Percentiles rank a stretch among this genome's conserved stretches.
These are phyloP conservation scores for Tuber microsphaerosporum DNA, from an alignment of 495 filamentous ascomycete species.

Conservation along the genomic window DNA sequence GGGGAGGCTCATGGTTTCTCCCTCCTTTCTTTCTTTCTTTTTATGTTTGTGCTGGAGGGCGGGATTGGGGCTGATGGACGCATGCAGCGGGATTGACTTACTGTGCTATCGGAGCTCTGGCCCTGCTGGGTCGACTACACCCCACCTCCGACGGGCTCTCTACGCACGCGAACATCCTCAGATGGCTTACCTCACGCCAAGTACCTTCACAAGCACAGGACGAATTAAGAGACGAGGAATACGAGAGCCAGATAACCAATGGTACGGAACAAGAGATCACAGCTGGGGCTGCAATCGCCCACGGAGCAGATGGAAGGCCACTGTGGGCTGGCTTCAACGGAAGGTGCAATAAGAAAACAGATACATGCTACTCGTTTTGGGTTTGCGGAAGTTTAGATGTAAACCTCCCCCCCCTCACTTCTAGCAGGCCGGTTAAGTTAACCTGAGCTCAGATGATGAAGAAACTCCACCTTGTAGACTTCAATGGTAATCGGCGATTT, in stretches of 20 bases:
- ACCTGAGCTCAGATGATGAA: constrained; percentile 56
- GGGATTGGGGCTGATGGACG: constrained; percentile 27
- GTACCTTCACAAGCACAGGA: constrained; percentile 51
- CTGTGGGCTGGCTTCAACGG: constrained; percentile 67
- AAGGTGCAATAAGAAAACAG: constrained; percentile 75
- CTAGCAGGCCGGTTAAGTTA: constrained; percentile 9
- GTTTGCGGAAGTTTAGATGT: constrained; percentile 63
- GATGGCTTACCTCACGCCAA: constrained; percentile 68
- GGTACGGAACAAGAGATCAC: constrained; percentile 25
- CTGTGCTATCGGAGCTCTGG: constrained; percentile 69
- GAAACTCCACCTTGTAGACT: constrained; percentile 54
- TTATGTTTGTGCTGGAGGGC: background rate
- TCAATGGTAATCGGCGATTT: constrained; percentile 60
- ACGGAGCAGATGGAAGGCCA: constrained; percentile 21
- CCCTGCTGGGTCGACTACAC: constrained; percentile 55
- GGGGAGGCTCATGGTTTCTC: constrained; percentile 85
- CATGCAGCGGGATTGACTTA: constrained; percentile 74
- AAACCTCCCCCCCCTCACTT: constrained; percentile 29
- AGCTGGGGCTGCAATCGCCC: constrained; percentile 12
- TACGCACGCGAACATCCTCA: constrained; percentile 45
- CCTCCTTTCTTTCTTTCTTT: constrained; percentile 20
- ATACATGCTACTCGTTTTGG: constrained; percentile 97
- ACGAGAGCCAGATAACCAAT: constrained; percentile 23
- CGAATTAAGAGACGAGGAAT: constrained; percentile 46
- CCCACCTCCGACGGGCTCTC: constrained; percentile 41